Evolutionary conservation across 2,329 filamentous ascomycete genomes (phyloP), one percentile per base, ranked within the genome.

Genomic region (Boeremia lycopersici): DNA sequence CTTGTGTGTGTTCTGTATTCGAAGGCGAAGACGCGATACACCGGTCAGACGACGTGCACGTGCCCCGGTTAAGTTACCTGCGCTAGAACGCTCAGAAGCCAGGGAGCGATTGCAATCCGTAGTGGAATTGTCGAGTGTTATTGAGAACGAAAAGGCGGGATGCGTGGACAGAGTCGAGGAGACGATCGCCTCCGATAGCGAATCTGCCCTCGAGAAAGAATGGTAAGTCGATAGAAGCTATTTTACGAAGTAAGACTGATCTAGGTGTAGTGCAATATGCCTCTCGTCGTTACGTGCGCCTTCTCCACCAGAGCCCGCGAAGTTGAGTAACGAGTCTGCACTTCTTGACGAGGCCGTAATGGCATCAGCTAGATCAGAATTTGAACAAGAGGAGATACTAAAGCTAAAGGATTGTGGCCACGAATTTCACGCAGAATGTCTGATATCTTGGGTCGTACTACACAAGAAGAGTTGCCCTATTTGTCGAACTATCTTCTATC

Each of bases 391-490:
- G 43, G 53, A 63, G 13, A 70, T 71, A 7, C 54, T 72, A n/a
- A 63, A 57, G 25, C 53, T 73, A 6, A 60, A 59, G 17, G 51
- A 60, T 11, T 72, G 70, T 40, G 45, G 57, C 7, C 69, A 73
- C 38, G 65, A 71, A 44, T 73, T 71, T 54, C 70, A 73, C 46
- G 57, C 64, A 15, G 64, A 69, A 41, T 73, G 70, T 46, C 57
- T 73, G 34, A 56, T 67, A 7, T 71, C 68, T 0, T 73, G 69
- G 69, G 67, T 65, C 7, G 56, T 68, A 4, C 39, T 70, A 5
- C 63, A 64, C n/a, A 71, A 70, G 29, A 68, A 58, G 17, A 70
- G 60, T 19, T 73, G 69, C 52, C 70, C 70, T 1, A 67, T 72
- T 3, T 73, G 69, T 47, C 63, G 69, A 8, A 65, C 69, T 1